These are phyloP conservation scores for Colletotrichum tofieldiae DNA, from an alignment of 2,329 filamentous ascomycete species.

Conservation along the genomic window DNA sequence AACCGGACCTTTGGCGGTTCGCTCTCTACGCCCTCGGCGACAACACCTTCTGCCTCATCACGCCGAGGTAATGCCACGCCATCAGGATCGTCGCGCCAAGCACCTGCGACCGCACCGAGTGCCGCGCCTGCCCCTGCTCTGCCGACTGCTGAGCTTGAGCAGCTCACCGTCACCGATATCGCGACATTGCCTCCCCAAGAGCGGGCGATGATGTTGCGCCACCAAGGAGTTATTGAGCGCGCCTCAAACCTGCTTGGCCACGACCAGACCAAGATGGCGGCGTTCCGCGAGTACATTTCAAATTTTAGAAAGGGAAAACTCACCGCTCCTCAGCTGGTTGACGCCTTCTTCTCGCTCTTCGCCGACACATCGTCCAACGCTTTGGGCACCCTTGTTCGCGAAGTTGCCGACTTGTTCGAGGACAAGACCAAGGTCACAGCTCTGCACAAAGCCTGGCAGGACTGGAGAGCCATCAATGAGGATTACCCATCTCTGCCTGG, in stretches of 20 bases:
- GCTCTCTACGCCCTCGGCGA: slow-evolving; percentile 71
- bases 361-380: slow-evolving; percentile 83
- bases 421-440: slow-evolving; percentile 80
- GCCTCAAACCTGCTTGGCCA: slow-evolving; percentile 86
- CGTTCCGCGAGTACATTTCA: slow-evolving; percentile 87
- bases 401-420: slow-evolving; percentile 94
- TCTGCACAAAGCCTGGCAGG: slow-evolving; percentile 89
- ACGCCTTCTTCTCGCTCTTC: slow-evolving; percentile 90
- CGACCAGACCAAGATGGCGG: slow-evolving; percentile 79
- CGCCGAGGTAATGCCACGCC: slow-evolving; percentile 38
- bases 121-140: slow-evolving; percentile 43
- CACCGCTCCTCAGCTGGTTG: slow-evolving; percentile 83
- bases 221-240: slow-evolving; percentile 88
- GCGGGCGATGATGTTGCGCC: slow-evolving; percentile 83
- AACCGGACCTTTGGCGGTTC: slow-evolving; percentile 89
- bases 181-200: slow-evolving; percentile 79
- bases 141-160: slow-evolving; percentile 60
- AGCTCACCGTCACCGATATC: slow-evolving; percentile 66
- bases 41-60: slow-evolving; percentile 48
- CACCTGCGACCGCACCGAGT: slow-evolving; percentile 41
- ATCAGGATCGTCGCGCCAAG: slow-evolving; percentile 29
- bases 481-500: slow-evolving; percentile 93
- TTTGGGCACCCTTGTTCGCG: slow-evolving; percentile 89
- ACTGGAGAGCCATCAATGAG: slow-evolving; percentile 96
- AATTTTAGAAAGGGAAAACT: slow-evolving; percentile 80